Evolutionary conservation across 75 land plant species (phyloP).

Genomic region (Pinus taeda): DNA sequence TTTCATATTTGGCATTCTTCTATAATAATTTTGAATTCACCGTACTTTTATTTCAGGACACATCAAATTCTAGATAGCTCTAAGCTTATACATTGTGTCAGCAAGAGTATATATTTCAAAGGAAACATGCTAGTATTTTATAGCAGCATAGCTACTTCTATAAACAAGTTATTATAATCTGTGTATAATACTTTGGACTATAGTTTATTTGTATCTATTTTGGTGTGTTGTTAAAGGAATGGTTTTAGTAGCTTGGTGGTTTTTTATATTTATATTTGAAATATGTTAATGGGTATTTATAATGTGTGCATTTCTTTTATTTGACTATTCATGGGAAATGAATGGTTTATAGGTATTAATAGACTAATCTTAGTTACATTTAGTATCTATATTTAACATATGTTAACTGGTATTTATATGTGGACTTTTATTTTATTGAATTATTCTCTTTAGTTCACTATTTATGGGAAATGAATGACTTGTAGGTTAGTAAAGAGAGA

Average conservation of each 20-base stretch:
- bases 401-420: neutral
- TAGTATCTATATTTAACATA: neutral
- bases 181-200: no score
- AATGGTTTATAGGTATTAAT: neutral
- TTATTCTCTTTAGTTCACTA: neutral
- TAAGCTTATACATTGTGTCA: neutral
- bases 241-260: neutral
- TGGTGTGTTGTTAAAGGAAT: neutral
- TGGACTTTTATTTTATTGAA: neutral
- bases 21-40: no score
- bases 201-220: no score
- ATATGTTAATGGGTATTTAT: neutral
- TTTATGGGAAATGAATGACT: neutral
- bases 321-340: neutral
- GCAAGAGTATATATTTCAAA: neutral
- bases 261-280: neutral
- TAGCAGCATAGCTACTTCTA: no score
- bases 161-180: neutral
- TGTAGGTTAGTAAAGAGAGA: slow-evolving; percentile 34
- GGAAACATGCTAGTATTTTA: neutral
- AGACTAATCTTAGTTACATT: neutral
- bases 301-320: neutral
- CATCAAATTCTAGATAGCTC: no score
- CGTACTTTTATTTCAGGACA: no score
- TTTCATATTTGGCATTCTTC: no score